Evolutionary conservation across 306 rosid species (phyloP), one percentile per base, ranked within the genome.

Genomic region (Medicago lupulina): DNA sequence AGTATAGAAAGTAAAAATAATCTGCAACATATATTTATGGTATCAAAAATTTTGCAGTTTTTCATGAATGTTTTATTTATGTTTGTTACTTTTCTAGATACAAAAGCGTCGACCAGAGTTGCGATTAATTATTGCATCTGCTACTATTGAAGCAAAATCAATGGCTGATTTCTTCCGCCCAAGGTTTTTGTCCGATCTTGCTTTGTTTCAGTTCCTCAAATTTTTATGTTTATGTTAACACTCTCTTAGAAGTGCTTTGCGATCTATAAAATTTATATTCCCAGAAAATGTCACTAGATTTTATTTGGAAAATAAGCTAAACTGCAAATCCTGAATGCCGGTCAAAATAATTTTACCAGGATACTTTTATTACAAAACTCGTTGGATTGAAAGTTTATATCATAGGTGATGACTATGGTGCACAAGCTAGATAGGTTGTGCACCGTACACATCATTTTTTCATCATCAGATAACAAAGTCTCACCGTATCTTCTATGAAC

Each of bases 141-240:
- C 98, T 70, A 94, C 98, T 67, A 91, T 94, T 83, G 97, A 94
- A 85, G 98, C 98, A 68, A 91, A 90, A 79, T 85, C 89, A 1
- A 91, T 94, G 96, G 78, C 97, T 67, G 85, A 81, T 62, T 94
- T 91, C 88, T 94, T 91, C 75, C 81, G 58, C 54, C 61, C 76
- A 55, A 94, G 97, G 98, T 94, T 79, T 72, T 82, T 54, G 64
- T 85, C 72, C 28, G 18, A 40, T 13, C 44, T 23, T 83, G 59
- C 67, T 65, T 14, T 67, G 40, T 17, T 69, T 70, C 62, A 67
- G 28, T 75, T 68, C 31, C 60, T 76, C 38, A 47, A n/a, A 34
- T 71, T 54, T 74, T 76, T 34, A 70, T 69, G 36, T 58, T 54
- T 57, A 61, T 19, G 55, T 60, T 65, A 53, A 47, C 23, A 38